Evolutionary conservation across 1,139 yeast genomes (phyloP).

Genomic region (Protomyces inouyei): DNA sequence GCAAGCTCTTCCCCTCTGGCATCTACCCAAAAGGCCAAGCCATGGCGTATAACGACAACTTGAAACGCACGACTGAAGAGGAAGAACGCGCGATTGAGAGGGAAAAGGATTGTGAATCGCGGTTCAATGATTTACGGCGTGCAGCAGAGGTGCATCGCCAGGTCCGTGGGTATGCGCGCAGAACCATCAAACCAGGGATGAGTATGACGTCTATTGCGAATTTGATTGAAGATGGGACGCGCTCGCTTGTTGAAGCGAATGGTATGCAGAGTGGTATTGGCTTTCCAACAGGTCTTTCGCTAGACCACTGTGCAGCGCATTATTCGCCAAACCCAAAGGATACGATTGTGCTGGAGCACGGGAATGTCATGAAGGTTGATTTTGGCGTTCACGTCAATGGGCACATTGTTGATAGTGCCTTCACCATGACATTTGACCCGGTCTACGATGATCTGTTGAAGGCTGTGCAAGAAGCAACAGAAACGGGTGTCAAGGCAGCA

Average conservation of each 20-base stretch:
- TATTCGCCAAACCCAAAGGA: constrained; percentile 97
- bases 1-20: constrained; percentile 63
- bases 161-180: constrained; percentile 74
- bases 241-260: constrained; percentile 65
- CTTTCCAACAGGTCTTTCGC: constrained; percentile 92
- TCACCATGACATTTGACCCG: constrained; percentile 82
- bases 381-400: constrained; percentile 97
- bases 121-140: constrained; percentile 85
- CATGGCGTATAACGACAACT: constrained; percentile 53
- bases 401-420: constrained; percentile 85
- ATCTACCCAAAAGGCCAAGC: constrained; percentile 78
- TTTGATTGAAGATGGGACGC: constrained; percentile 75
- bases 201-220: constrained; percentile 84
- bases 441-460: constrained; percentile 71
- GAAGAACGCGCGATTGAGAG: constrained; percentile 77
- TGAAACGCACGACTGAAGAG: constrained; percentile 75
- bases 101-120: constrained; percentile 47
- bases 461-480: constrained; percentile 89
- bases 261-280: constrained; percentile 77
- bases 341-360: constrained; percentile 67
- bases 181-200: constrained; percentile 84
- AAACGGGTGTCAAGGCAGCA: constrained; percentile 86
- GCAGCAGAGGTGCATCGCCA: constrained; percentile 95
- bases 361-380: constrained; percentile 95
- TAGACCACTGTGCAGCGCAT: constrained; percentile 95